A percentile compares a stretch with the other conserved stretches of the same genome.
phyloP scores from a whole-genome alignment of 345 rosid genomes.

The Citrus medica region DNA sequence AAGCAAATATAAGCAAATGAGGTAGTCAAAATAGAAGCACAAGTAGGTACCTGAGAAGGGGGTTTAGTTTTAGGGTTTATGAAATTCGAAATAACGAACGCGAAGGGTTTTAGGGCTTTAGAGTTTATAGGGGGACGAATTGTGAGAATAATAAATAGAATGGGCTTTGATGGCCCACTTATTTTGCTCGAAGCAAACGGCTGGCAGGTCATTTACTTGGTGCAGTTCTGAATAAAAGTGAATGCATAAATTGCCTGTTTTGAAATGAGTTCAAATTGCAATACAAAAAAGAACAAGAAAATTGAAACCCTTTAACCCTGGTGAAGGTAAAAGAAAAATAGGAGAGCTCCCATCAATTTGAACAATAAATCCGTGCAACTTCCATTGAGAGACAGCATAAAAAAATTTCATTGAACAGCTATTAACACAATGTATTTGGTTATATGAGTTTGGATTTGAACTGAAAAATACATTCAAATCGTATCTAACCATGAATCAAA shows the following conservation, averaged over 20 bases:
- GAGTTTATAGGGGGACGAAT: neutral
- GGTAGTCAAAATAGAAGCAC: neutral
- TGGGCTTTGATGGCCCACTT: neutral
- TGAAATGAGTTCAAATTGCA: too few species aligned
- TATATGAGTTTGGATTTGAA: slow-evolving; percentile 5
- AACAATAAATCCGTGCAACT: neutral
- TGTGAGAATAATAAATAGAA: too few species aligned
- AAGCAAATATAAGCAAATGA: neutral
- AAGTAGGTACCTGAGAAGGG: neutral
- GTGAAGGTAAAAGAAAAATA: neutral
- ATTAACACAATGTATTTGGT: neutral
- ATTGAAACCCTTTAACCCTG: neutral
- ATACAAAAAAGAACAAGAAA: too few species aligned
- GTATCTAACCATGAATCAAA: slow-evolving; percentile 89
- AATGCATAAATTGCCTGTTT: too few species aligned
- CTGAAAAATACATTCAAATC: slow-evolving; percentile 27
- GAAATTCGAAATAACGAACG: neutral
- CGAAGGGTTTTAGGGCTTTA: neutral
- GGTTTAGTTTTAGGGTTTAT: slow-evolving; percentile 3
- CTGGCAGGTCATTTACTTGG: neutral
- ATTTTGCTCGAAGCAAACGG: too few species aligned
- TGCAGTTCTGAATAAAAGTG: too few species aligned
- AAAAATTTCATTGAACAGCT: neutral
- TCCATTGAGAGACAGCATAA: neutral
- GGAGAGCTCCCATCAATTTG: neutral